Conservation (phyloP, 345 rosid genomes). For the Aquilaria malaccensis region DNA sequence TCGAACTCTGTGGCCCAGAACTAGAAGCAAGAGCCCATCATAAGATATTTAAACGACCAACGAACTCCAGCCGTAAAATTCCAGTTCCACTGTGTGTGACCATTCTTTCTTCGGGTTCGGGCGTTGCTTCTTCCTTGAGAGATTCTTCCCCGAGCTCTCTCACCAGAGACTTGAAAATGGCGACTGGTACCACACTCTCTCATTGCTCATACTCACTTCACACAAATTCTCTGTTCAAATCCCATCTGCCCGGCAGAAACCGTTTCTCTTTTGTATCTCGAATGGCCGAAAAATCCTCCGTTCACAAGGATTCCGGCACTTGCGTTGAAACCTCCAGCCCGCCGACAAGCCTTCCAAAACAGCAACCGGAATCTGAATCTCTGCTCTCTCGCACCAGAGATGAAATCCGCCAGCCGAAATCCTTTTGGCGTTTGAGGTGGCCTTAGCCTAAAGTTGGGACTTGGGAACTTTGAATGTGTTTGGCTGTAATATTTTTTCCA, state of each 20-base stretch:
- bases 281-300: conserved; percentile 23
- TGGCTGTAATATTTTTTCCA: neutral
- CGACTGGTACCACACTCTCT: conserved; percentile 36
- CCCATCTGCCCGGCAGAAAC: conserved; percentile 10
- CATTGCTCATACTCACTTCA: conserved; percentile 17
- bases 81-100: neutral
- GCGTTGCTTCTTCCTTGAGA: neutral
- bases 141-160: neutral
- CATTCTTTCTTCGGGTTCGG: no score
- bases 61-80: conserved; percentile 5
- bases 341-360: neutral
- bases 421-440: conserved; percentile 25
- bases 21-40: no score
- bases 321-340: conserved; percentile 23
- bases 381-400: conserved; percentile 6
- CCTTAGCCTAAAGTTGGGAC: neutral
- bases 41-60: neutral
- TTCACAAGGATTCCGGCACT: conserved; percentile 20
- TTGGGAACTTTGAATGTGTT: neutral
- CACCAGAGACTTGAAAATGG: neutral
- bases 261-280: conserved; percentile 19
- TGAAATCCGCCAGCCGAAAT: conserved; percentile 14
- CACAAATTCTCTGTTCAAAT: conserved; percentile 5
- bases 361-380: conserved; percentile 8
- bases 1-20: no score